Conservation (phyloP, 345 rosid genomes). For the Chamaenerion angustifolium region DNA sequence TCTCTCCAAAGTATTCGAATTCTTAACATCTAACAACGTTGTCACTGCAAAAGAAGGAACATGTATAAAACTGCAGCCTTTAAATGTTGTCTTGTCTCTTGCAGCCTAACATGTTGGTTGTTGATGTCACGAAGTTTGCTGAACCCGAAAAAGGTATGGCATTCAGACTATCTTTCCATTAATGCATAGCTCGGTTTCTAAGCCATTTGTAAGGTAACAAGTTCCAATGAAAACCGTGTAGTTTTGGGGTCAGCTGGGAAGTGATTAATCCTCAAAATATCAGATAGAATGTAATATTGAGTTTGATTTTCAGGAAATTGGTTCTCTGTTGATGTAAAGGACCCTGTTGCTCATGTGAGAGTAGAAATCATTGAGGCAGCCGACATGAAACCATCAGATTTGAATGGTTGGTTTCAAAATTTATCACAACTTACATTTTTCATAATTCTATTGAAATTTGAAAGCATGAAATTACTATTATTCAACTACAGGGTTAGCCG, state of each 20-base stretch:
- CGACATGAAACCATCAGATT: slow-evolving; percentile 70
- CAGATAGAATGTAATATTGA: too few relatives aligned
- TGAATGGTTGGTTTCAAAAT: slow-evolving; percentile 42
- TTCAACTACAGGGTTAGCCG: slow-evolving; percentile 61
- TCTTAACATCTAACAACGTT: too few relatives aligned
- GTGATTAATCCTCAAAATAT: too few relatives aligned
- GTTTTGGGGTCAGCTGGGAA: too few relatives aligned
- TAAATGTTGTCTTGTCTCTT: slow-evolving; percentile 2
- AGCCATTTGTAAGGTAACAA: too few relatives aligned
- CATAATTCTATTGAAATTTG: neutral
- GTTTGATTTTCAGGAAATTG: slow-evolving; percentile 39
- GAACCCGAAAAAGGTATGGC: slow-evolving; percentile 43
- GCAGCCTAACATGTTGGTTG: slow-evolving; percentile 98
- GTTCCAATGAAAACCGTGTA: too few relatives aligned
- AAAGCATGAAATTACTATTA: too few relatives aligned
- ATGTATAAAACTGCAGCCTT: neutral
- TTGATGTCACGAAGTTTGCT: slow-evolving; percentile 73
- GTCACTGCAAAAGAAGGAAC: neutral
- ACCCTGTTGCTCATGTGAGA: slow-evolving; percentile 52
- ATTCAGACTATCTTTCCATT: neutral
- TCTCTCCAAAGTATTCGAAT: neutral
- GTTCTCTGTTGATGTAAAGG: slow-evolving; percentile 76
- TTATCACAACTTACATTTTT: neutral
- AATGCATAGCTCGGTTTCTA: too few relatives aligned
- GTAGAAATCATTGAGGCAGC: slow-evolving; percentile 84